phyloP scores from a whole-genome alignment of 805 yeast species.

The Yarrowia porcina region DNA sequence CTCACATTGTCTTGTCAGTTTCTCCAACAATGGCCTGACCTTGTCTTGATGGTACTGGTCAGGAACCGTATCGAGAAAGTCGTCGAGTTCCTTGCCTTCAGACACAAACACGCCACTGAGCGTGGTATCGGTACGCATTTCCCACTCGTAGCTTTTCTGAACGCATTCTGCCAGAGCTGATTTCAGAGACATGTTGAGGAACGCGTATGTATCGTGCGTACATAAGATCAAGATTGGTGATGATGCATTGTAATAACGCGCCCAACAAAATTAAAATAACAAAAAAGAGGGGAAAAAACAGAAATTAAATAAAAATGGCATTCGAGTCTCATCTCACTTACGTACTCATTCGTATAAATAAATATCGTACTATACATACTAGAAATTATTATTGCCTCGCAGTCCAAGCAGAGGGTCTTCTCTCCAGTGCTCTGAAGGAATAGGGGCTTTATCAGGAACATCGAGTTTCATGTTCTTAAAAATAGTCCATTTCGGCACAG shows the following conservation, averaged over 20 bases:
- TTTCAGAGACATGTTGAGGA: not conserved
- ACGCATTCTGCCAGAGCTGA: not conserved
- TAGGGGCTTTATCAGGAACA: not conserved
- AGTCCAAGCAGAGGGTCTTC: slow-evolving; percentile 1
- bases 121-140: slow-evolving; percentile 20
- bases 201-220: slow-evolving; percentile 10
- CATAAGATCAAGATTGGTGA: too few relatives aligned
- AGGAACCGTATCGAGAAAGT: slow-evolving; percentile 2
- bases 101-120: slow-evolving; percentile 6
- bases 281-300: too few relatives aligned
- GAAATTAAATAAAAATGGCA: too few relatives aligned
- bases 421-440: not conserved
- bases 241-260: too few relatives aligned
- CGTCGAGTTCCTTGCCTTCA: slow-evolving; percentile 4
- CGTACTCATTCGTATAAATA: too few relatives aligned
- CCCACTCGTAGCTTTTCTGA: slow-evolving; percentile 15
- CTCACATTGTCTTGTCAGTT: not conserved
- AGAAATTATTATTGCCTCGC: not conserved
- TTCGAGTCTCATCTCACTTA: too few relatives aligned
- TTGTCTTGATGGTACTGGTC: not conserved
- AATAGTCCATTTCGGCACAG: too few relatives aligned
- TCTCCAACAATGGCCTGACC: not conserved
- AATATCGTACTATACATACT: slow-evolving; percentile 12
- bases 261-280: too few relatives aligned
- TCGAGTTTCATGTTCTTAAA: not conserved